These are phyloP conservation scores for Silene uniflora DNA, from an alignment of 148 eudicot species.

Conservation along the genomic window DNA sequence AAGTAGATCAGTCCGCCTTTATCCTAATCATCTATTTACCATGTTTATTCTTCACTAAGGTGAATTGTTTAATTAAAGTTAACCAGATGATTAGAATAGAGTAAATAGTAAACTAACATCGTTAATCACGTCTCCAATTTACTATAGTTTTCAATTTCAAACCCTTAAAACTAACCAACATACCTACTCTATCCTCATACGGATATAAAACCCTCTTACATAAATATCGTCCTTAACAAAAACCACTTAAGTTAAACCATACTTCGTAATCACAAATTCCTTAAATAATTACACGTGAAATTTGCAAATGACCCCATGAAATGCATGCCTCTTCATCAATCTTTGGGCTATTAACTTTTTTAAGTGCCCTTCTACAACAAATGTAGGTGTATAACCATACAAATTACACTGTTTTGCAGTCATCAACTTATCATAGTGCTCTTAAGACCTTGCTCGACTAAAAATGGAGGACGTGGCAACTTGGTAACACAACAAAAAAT, in stretches of 20 bases:
- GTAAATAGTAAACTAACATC: no score
- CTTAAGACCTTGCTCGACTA: neutral
- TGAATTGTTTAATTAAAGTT: no score
- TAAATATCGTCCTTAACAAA: neutral
- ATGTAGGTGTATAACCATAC: neutral
- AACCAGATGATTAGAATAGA: no score
- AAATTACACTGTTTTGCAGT: neutral
- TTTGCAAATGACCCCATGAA: slow-evolving; percentile 4
- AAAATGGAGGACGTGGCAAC: neutral
- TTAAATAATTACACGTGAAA: neutral
- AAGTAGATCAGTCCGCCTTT: no score
- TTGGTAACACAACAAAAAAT: neutral
- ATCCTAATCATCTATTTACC: no score
- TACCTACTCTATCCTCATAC: neutral
- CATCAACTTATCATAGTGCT: neutral
- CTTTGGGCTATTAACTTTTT: neutral
- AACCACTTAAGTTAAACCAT: no score
- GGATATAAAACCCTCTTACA: neutral
- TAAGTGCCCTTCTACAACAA: neutral
- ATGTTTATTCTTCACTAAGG: no score
- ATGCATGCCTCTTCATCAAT: slow-evolving; percentile 8
- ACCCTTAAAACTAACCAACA: neutral
- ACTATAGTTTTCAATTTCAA: no score
- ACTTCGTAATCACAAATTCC: no score
- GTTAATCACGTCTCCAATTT: no score